Base-by-base conservation (phyloP, 805 yeast species). In the Suhomyces prunicola region DNA sequence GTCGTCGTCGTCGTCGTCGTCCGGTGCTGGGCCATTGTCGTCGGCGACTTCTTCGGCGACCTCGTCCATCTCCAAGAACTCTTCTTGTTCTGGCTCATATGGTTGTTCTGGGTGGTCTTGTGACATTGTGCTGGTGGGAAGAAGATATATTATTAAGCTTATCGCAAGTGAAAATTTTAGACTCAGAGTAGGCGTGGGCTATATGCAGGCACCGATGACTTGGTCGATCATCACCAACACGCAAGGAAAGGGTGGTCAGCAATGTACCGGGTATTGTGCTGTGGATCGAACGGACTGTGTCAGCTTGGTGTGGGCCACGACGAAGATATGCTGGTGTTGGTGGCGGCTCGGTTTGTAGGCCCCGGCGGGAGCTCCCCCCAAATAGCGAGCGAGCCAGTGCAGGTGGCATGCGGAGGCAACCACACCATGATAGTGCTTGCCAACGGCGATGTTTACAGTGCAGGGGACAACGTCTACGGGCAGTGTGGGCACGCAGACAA, bases 281-380 rank as follows among this genome's bases (percentile, higher is more conserved):
- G 94, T 64, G 98, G 98, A 0, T 90, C 97, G 2, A 92, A 92
- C 68, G 97, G 97, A 1, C 74, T 71, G 35, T 82, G 66, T 53
- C 98, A 92, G 64, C 76, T 92, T 46, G 96, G 97, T 40, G 65
- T 77, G 39, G 78, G 75, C 5, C 69, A 83, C 56, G 67, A 70
- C 35, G 78, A 78, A 1, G 97, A 75, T 53, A 62, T 63, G 35
- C 53, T 57, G 46, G 44, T 39, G 4, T 53, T 74, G 0, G 57
- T 46, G 36, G 53, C 58, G 2, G 58, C 61, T 13, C 36, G 29
- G 31, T 65, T 71, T 50, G 42, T 23, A 4, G 19, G 46, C 7
- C 48, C 33, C 31, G 59, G 54, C 9, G 29, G 35, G 6, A 8
- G 24, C 17, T 47, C 56, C 17, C 60, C 65, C 31, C 48, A 24